Conservation (phyloP, 495 filamentous ascomycete genomes). For the Aspergillus avenaceus region DNA sequence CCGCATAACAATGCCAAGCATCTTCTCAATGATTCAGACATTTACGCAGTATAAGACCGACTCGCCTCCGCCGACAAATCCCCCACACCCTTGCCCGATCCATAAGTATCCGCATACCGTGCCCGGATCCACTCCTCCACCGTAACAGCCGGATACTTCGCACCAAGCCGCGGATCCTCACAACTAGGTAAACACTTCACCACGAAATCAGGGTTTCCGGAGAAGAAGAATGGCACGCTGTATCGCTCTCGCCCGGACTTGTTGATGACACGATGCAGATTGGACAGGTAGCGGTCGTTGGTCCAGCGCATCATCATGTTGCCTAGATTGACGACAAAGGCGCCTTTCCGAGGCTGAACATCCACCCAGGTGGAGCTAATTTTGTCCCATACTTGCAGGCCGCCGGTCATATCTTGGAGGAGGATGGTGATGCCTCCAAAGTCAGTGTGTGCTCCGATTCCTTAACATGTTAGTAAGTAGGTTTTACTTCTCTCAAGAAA, state of each 20-base stretch:
- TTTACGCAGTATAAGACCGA: no score
- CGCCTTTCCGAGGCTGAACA: constrained; percentile 31
- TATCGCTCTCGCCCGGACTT: constrained; percentile 21
- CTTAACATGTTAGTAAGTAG: constrained; percentile 4
- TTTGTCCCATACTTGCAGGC: constrained; percentile 42
- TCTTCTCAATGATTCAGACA: no score
- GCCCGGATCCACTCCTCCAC: constrained; percentile 22
- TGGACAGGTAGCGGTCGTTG: constrained; percentile 24
- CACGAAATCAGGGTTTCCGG: constrained; percentile 20
- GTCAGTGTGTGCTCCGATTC: constrained; percentile 50
- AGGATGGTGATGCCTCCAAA: constrained; percentile 47
- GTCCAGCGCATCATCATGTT: constrained; percentile 38
- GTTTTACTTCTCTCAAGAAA: not conserved
- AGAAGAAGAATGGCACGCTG: constrained; percentile 29
- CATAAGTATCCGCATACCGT: constrained; percentile 24
- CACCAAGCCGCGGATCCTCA: constrained; percentile 4
- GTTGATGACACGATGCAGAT: constrained; percentile 30
- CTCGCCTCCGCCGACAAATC: no score
- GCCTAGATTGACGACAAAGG: constrained; percentile 48
- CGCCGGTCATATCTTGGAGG: constrained; percentile 31
- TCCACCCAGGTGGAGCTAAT: constrained; percentile 21
- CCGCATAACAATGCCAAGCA: no score
- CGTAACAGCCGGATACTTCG: constrained; percentile 23
- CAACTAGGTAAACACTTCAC: constrained; percentile 21
- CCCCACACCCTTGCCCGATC: no score